Evolutionary conservation across 2,329 filamentous ascomycete genomes (phyloP), one percentile per base, ranked within the genome.

Genomic region (Aplosporella prunicola): DNA sequence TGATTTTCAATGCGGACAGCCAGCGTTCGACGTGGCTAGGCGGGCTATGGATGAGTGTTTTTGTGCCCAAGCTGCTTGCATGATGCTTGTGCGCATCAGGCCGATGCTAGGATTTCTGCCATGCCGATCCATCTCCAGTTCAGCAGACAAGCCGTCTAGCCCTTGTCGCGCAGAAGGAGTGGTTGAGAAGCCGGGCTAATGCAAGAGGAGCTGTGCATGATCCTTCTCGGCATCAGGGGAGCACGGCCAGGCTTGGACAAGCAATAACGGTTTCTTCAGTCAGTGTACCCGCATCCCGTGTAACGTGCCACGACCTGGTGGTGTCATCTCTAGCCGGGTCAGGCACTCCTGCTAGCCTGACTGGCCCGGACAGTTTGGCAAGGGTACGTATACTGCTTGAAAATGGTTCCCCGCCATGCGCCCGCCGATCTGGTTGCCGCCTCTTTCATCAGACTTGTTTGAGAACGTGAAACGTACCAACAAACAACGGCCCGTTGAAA

Each of bases 211-310:
- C 8, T 8, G 23, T 38, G 35, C 35, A 38, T 31, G 27, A 38
- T 38, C 35, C 34, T 31, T 9, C 11, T 25, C 20, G 22, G n/a
- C 35, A 28, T 28, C 35, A 25, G 22, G 27, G 35, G 27, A 38
- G 29, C 35, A 38, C 35, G 22, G 28, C 20, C 30, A 20, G 26
- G n/a, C 27, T 23, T 20, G 35, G 35, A 22, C 28, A 38, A 37
- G 28, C 35, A 27, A 25, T 27, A 38, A 38, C 35, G 35, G 35
- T 38, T 27, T 38, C 23, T 38, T 38, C 28, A 32, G 35, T 38
- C 28, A 32, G 35, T 38, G 13, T 22, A 20, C 26, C 35, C 15
- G 28, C 35, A 31, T 14, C 17, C 11, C 2, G 35, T 38, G 35
- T 9, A 38, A 38, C 35, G 35, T 38, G n/a, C 9, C 22, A 32